Evolutionary conservation across 2,329 filamentous ascomycete genomes (phyloP), one percentile per base, ranked within the genome.

Genomic region (Pezicula radicicola): DNA sequence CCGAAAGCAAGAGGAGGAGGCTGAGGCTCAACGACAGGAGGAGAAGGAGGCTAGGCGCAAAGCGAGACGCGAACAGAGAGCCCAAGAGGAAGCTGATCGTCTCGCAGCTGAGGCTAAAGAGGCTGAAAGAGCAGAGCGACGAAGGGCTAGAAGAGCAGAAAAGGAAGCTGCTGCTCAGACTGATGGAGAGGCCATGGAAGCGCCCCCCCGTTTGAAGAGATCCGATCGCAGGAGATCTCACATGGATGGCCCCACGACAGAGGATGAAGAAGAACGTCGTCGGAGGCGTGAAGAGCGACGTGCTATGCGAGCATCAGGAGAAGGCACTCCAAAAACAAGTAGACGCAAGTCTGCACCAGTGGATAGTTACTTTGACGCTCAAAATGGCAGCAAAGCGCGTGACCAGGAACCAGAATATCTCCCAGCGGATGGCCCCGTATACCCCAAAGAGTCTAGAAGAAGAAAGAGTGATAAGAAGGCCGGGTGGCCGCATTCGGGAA

Each of bases 401-500:
- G 48, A 64, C n/a, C 37, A 47, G 1, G 60, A 62, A 15, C 53
- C 55, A 2, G 62, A 63, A 49, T 63, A 51, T n/a, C 47, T 61
- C 16, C 58, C 61, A 18, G 57, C 57, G 4, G 63, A 64, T 46
- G 63, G 61, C 4, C 60, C 55, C 15, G 61, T 63, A 13, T 58
- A 63, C 36, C 25, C 42, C 6, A 62, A 56, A 46, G 58, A 59
- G 46, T 58, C 62, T 7, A 61, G 54, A 35, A 55, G 56, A 18
- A 63, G 60, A 51, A 64, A 59, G 49, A 49, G 28, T 46, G 19
- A 27, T 15, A 45, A 60, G 21, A 69, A 62, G 47, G 56, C 74
- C 8, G 72, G 71, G 9, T 85, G 83, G 83, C 82, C 83, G 16
- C 79, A 84, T 63, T 84, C 79, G 6, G 82, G 83, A 25, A 85